These are phyloP conservation scores for Macaranga tanarius DNA, from an alignment of 441 rosid genomes.

Conservation along the genomic window DNA sequence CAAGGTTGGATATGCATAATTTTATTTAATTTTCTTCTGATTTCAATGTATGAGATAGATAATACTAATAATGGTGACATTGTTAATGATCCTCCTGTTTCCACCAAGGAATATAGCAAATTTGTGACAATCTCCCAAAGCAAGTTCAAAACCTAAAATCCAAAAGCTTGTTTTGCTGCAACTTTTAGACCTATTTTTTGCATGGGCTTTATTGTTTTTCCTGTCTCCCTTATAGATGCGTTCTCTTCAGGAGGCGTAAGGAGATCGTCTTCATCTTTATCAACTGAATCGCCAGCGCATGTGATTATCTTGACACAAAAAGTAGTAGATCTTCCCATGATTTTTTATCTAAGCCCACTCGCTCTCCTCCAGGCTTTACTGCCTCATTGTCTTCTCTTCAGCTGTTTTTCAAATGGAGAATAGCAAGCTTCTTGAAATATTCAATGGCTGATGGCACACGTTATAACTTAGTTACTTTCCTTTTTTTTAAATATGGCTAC, in stretches of 20 bases:
- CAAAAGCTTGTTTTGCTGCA: constrained; percentile 20
- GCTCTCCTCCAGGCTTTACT: constrained; percentile 19
- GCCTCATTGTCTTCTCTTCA: constrained; percentile 12
- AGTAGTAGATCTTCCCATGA: constrained; percentile 83
- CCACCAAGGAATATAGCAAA: constrained; percentile 23
- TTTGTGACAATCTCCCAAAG: not conserved
- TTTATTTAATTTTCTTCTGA: constrained; percentile 29
- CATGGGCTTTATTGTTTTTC: too few relatives aligned
- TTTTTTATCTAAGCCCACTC: constrained; percentile 7
- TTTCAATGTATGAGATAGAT: constrained; percentile 19
- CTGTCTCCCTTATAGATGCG: too few relatives aligned
- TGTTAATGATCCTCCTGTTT: constrained; percentile 8
- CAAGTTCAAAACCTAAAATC: constrained; percentile 2
- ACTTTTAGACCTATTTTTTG: too few relatives aligned
- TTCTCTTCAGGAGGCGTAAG: constrained; percentile 57
- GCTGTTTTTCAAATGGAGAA: not conserved
- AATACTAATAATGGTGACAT: not conserved
- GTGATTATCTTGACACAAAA: constrained; percentile 83
- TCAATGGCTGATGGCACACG: not conserved
- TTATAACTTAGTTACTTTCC: too few relatives aligned
- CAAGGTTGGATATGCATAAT: constrained; percentile 28
- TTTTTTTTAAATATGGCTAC: too few relatives aligned
- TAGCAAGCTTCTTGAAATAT: not conserved
- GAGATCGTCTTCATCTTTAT: constrained; percentile 44
- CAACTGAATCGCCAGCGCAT: constrained; percentile 65